Base-by-base conservation (phyloP, 306 rosid genomes). In the Mimosa bimucronata region DNA sequence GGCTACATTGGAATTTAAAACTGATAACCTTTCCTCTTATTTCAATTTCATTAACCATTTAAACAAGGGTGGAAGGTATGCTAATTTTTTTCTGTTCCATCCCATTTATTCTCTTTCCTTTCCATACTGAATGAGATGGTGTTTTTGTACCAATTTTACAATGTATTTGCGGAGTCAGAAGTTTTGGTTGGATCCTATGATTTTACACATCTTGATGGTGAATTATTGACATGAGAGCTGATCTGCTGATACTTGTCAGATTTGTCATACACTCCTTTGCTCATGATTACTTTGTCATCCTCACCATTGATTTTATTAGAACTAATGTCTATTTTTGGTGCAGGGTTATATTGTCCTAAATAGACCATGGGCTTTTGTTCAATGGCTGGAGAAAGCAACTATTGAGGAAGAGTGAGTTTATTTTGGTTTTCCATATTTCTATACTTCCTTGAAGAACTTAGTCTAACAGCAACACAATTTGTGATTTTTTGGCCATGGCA, bases 311-410 rank as follows among this genome's bases (percentile, higher is more conserved):
- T 41, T 26, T 75, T 61, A 75, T 71, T 31, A 75, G 58, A 40
- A 67, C 28, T 69, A 28, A 38, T 66, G 65, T 46, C 71, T 19
- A 38, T 77, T 81, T 75, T 62, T 72, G 70, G 55, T 48, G 71
- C 88, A 94, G 98, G 98, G 97, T 76, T 94, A 94, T 82, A 69
- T 94, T 72, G 98, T 92, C 79, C 91, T 94, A 76, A 90, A 94
- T 81, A 91, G 97, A 86, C 98, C 98, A 13, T 94, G 98, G 98
- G 98, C 98, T 73, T 94, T 94, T 86, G 94, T 94, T 81, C 98
- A 94, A 77, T 94, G 98, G 98, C 91, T 94, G 78, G 97, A 92
- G 88, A 90, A 89, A 86, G 97, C 93, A 75, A 78, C 62, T n/a
- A 89, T 94, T 45, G 90, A 90, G 73, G 98, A 94, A 89, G 93